These are phyloP conservation scores for Suillus tomentosus DNA, from an alignment of 768 basidiomycete genomes.

Conservation along the genomic window DNA sequence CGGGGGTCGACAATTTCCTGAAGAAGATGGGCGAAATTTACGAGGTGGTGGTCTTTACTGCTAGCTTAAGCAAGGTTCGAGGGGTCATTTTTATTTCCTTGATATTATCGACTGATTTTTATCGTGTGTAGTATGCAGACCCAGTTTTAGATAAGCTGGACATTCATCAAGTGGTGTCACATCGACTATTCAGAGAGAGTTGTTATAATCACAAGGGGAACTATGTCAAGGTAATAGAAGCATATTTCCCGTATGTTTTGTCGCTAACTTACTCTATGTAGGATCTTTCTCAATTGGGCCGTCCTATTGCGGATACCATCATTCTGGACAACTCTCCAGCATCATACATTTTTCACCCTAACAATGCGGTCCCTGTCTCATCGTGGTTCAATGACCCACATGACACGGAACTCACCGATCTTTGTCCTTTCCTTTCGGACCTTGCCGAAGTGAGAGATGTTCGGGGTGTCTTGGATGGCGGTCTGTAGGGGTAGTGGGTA, in stretches of 20 bases:
- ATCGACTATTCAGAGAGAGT: slow-evolving; percentile 95
- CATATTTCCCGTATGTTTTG: background rate
- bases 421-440: slow-evolving; percentile 93
- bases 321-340: slow-evolving; percentile 99
- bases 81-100: slow-evolving; percentile 19
- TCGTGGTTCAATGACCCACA: slow-evolving; percentile 99
- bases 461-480: slow-evolving; percentile 87
- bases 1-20: slow-evolving; percentile 95
- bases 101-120: slow-evolving; percentile 15
- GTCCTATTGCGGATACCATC: slow-evolving; percentile 91
- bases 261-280: slow-evolving; percentile 34
- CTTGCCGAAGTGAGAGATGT: slow-evolving; percentile 85
- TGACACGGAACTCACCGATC: slow-evolving; percentile 94
- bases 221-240: slow-evolving; percentile 86
- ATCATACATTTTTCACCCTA: slow-evolving; percentile 98
- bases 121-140: slow-evolving; percentile 81
- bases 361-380: slow-evolving; percentile 98
- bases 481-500: slow-evolving; percentile 50
- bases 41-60: slow-evolving; percentile 97
- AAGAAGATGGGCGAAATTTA: slow-evolving; percentile 99
- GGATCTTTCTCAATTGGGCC: slow-evolving; percentile 97
- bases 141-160: slow-evolving; percentile 98
- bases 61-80: slow-evolving; percentile 90
- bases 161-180: slow-evolving; percentile 86
- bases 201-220: slow-evolving; percentile 99